Percentiles rank a stretch among this genome's conserved stretches.
These are phyloP conservation scores for Anethum foeniculum DNA, from an alignment of 140 eudicot species.

Conservation along the genomic window DNA sequence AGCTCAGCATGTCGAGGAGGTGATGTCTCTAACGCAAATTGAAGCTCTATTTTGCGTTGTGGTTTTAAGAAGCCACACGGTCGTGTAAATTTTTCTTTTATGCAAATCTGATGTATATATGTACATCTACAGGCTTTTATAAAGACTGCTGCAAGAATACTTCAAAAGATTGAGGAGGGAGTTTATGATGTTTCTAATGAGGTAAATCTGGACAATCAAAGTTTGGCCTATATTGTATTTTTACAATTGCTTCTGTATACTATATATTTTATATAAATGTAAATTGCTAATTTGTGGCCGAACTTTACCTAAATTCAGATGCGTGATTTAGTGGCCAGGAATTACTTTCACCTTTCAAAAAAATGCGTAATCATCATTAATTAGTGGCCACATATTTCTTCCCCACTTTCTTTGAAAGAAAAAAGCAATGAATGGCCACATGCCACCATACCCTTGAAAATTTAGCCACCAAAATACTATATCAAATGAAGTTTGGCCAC, in stretches of 20 bases:
- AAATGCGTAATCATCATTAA: neutral
- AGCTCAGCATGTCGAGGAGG: slow-evolving; percentile 86
- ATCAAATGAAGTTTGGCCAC: neutral
- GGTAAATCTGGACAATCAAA: slow-evolving; percentile 27
- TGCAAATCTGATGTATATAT: neutral
- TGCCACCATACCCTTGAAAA: neutral
- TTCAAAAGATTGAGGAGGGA: slow-evolving; percentile 74
- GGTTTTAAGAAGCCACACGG: neutral
- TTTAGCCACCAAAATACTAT: neutral
- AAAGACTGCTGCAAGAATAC: slow-evolving; percentile 64
- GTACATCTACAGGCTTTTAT: slow-evolving; percentile 49
- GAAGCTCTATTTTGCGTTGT: neutral
- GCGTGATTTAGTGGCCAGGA: neutral
- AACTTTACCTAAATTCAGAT: neutral
- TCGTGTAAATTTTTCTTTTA: neutral
- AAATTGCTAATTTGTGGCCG: neutral
- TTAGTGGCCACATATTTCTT: neutral
- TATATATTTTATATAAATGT: neutral
- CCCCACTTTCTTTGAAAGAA: neutral
- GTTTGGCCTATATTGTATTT: neutral
- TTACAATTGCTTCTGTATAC: neutral
- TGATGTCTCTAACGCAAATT: slow-evolving; percentile 6
- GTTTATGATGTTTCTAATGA: slow-evolving; percentile 70
- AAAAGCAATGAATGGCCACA: neutral
- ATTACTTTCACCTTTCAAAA: neutral